Percentiles rank a stretch among this genome's conserved stretches.
phyloP scores from a whole-genome alignment of 805 yeast species.

The Lachancea cidri region DNA sequence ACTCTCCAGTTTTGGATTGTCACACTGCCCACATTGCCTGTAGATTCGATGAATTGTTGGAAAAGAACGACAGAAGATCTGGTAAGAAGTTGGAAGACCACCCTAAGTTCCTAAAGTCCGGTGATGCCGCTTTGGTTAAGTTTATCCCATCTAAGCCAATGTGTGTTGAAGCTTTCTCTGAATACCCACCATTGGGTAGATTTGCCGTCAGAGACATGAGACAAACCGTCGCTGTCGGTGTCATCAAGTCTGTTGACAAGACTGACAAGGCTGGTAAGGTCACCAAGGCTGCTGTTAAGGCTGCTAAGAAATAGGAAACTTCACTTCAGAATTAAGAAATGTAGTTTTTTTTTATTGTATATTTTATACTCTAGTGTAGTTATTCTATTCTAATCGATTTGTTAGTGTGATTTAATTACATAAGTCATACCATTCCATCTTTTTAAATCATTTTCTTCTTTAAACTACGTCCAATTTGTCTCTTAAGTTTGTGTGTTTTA shows the following conservation, averaged over 20 bases:
- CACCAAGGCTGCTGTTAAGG: conserved; percentile 80
- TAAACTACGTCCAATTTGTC: too few relatives aligned
- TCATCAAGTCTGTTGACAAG: conserved; percentile 92
- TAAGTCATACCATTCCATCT: too few relatives aligned
- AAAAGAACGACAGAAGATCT: conserved; percentile 88
- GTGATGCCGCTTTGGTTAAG: conserved; percentile 93
- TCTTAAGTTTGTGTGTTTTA: too few relatives aligned
- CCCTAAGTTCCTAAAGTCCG: conserved; percentile 93
- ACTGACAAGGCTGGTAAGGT: conserved; percentile 84
- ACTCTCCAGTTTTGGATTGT: conserved; percentile 88
- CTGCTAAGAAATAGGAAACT: conserved; percentile 28
- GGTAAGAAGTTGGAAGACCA: conserved; percentile 85
- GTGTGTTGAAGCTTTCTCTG: conserved; percentile 91
- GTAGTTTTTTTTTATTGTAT: conserved; percentile 12
- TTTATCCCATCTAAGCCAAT: conserved; percentile 86
- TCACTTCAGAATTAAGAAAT: conserved; percentile 12
- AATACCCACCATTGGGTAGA: conserved; percentile 97
- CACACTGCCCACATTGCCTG: conserved; percentile 94
- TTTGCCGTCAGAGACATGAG: conserved; percentile 99
- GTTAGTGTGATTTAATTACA: conserved; percentile 1
- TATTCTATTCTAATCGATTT: conserved; percentile 7
- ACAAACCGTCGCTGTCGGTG: conserved; percentile 99
- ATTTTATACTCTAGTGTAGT: conserved; percentile 12
- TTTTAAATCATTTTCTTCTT: too few relatives aligned
- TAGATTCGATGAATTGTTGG: conserved; percentile 71